Conservation (phyloP, 1,284 basidiomycete species). For the Coniophora puteana region DNA sequence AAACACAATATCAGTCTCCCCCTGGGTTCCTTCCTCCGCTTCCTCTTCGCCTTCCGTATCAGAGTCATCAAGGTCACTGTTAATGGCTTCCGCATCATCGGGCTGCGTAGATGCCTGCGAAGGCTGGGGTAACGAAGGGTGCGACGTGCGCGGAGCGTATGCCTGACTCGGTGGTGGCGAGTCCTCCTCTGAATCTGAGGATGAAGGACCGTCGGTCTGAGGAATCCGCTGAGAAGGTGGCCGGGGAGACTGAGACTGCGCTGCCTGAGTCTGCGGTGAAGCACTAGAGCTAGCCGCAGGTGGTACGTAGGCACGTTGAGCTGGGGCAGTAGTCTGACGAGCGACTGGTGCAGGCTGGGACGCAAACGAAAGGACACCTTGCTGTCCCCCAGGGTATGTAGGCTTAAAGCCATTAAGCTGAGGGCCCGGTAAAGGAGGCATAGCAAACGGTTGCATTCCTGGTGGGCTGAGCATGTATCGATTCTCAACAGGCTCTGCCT, state of each 20-base stretch:
- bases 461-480: slow-evolving; percentile 54
- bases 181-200: slow-evolving; percentile 57
- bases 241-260: slow-evolving; percentile 13
- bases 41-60: slow-evolving; percentile 80
- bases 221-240: slow-evolving; percentile 50
- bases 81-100: slow-evolving; percentile 82
- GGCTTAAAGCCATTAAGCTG: slow-evolving; percentile 46
- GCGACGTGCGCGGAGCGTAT: slow-evolving; percentile 60
- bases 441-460: slow-evolving; percentile 40
- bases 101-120: slow-evolving; percentile 31
- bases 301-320: slow-evolving; percentile 26
- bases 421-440: slow-evolving; percentile 65
- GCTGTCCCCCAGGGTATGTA: slow-evolving; percentile 49
- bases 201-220: slow-evolving; percentile 58
- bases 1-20: slow-evolving; percentile 90
- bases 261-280: slow-evolving; percentile 12
- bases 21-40: slow-evolving; percentile 65
- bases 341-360: slow-evolving; percentile 42
- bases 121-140: slow-evolving; percentile 57
- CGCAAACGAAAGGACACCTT: slow-evolving; percentile 51
- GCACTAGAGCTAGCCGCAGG: background rate
- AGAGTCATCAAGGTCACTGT: slow-evolving; percentile 94
- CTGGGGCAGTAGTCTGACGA: slow-evolving; percentile 26
- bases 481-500: slow-evolving; percentile 63
- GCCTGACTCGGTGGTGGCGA: slow-evolving; percentile 53